These are phyloP conservation scores for Stagonosporopsis chrysanthemi DNA, from an alignment of 2,329 filamentous ascomycete genomes.

Conservation along the genomic window DNA sequence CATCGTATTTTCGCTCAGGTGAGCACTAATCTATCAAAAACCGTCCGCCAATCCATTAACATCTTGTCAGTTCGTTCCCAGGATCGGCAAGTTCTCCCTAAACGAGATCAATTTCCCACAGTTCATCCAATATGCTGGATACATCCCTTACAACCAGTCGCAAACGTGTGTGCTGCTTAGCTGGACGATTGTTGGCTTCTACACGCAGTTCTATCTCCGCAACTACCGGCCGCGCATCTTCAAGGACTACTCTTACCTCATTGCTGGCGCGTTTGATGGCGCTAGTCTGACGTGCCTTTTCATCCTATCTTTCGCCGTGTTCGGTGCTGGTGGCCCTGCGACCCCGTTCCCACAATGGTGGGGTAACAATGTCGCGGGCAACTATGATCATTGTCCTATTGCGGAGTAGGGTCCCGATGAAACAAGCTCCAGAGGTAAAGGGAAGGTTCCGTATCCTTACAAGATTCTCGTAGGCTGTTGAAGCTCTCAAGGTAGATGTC, in stretches of 20 bases:
- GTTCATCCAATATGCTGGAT: constrained; percentile 25
- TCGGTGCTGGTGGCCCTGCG: constrained; percentile 22
- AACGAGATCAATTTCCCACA: constrained; percentile 26
- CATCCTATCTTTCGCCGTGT: constrained; percentile 25
- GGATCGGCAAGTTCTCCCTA: constrained; percentile 22
- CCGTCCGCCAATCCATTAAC: not conserved
- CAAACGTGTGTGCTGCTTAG: constrained; percentile 25
- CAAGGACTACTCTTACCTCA: constrained; percentile 28
- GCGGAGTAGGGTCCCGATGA: constrained; percentile 20
- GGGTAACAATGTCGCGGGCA: constrained; percentile 25
- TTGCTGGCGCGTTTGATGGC: constrained; percentile 25
- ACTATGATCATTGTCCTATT: constrained; percentile 25
- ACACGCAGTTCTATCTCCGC: constrained; percentile 25
- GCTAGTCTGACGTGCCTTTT: constrained; percentile 24
- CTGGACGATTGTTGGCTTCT: constrained; percentile 25
- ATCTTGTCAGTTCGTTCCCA: constrained; percentile 14
- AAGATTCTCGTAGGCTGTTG: too few species aligned
- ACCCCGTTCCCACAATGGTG: constrained; percentile 24
- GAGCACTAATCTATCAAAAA: not conserved
- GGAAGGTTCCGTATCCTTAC: too few species aligned
- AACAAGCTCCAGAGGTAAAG: too few species aligned
- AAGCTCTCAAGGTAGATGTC: too few species aligned
- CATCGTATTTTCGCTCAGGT: constrained; percentile 21
- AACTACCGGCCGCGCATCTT: constrained; percentile 28
- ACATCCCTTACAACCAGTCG: constrained; percentile 25